phyloP scores from a whole-genome alignment of 352 stramenopile genomes.

The Sclerospora graminicola region DNA sequence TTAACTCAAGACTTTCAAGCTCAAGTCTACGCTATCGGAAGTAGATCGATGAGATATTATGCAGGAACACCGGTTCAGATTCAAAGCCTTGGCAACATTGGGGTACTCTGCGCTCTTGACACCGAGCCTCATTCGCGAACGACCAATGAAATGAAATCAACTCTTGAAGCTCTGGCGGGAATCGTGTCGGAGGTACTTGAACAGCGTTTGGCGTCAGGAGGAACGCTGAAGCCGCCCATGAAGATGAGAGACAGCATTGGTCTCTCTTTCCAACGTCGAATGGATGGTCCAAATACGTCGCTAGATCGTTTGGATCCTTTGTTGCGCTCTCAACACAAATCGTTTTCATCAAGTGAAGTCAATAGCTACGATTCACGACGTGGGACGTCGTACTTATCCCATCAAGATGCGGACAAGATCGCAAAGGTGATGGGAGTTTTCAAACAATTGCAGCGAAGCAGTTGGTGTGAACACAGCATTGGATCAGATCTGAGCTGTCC shows the following conservation, averaged over 20 bases:
- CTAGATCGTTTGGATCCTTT: constrained; percentile 20
- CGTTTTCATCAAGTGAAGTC: background rate
- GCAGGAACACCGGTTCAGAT: constrained; percentile 50
- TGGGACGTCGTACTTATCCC: constrained; percentile 26
- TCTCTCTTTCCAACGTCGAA: constrained; percentile 2
- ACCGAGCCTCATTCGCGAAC: constrained; percentile 34
- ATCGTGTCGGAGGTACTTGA: constrained; percentile 79
- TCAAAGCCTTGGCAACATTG: constrained; percentile 46
- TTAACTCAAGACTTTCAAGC: constrained; percentile 62
- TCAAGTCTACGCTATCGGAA: constrained; percentile 30
- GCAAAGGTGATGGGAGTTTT: constrained; percentile 54
- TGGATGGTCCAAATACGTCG: constrained; percentile 22
- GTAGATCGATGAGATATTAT: constrained; percentile 47
- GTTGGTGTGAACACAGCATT: constrained; percentile 23
- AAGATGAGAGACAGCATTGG: background rate
- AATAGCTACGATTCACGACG: constrained; percentile 3
- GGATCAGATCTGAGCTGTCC: constrained; percentile 10
- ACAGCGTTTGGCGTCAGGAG: constrained; percentile 32
- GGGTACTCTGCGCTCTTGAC: constrained; percentile 59
- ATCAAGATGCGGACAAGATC: constrained; percentile 48
- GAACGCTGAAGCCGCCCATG: constrained; percentile 5
- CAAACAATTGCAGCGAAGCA: constrained; percentile 42
- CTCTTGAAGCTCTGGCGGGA: constrained; percentile 61
- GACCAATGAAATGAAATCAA: constrained; percentile 47
- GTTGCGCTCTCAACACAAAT: constrained; percentile 8